Evolutionary conservation across 352 stramenopile genomes (phyloP), one percentile per base, ranked within the genome.

Genomic region (Globisporangium camurandrum): DNA sequence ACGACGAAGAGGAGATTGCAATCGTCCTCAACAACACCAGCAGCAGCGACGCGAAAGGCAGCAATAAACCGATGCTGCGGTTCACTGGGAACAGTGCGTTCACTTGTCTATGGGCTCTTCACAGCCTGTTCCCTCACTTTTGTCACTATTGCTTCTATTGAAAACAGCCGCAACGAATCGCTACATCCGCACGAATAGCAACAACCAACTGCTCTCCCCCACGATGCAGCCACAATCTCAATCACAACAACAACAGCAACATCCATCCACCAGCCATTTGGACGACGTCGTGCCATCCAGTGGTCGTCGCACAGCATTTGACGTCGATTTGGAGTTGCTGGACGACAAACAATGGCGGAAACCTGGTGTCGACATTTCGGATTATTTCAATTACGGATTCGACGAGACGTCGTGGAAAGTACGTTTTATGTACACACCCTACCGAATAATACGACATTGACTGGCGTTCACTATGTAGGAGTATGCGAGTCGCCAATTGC

Each of bases 361-460:
- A 51, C 86, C 84, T 1, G 86, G 87, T 24, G 82, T 95, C 23
- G 88, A 97, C 67, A 94, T 97, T 52, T 93, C 82, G 17, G 87
- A 97, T 67, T 97, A 96, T 59, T 97, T 97, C 51, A 97, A 97
- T 66, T 97, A 97, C 52, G 88, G 87, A 14, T 96, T 96, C 60
- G 88, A 94, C 49, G 88, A 97, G 61, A 67, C 91, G 42, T 88
- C 76, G 47, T 93, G 81, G 81, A 57, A 70, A 39, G 79, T 84
- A 62, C 47, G 67, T 38, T 8, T 16, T n/a, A n/a, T n/a, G n/a
- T n/a, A n/a, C n/a, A n/a, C n/a, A n/a, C n/a, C n/a, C n/a, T n/a
- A n/a, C n/a, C n/a, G n/a, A n/a, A 22, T 16, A 30, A 12, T 23
- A 8, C 51, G 17, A n/a, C 22, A 28, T 33, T 7, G 59, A 51